phyloP scores from a whole-genome alignment of 2,329 filamentous ascomycete genomes.

The Dryadomyces quercus-mongolicae region DNA sequence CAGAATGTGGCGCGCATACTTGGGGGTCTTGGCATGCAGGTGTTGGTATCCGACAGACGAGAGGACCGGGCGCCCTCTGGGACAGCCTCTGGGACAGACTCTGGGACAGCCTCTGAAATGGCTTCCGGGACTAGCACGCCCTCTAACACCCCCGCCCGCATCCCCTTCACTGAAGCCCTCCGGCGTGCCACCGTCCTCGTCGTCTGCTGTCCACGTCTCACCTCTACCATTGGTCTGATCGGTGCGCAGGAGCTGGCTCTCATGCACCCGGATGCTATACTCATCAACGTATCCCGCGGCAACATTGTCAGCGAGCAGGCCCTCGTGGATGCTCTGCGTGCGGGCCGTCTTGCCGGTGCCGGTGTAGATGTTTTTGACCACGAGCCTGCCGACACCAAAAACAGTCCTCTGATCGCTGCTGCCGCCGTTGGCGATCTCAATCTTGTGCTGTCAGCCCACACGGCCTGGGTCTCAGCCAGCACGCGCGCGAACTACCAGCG shows the following conservation, averaged over 20 bases:
- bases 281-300: constrained; percentile 23
- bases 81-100: background rate
- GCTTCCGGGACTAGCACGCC: background rate
- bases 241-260: constrained; percentile 11
- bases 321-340: constrained; percentile 20
- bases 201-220: constrained; percentile 21
- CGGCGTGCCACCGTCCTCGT: constrained; percentile 18
- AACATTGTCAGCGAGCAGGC: constrained; percentile 22
- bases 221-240: constrained; percentile 16
- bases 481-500: constrained; percentile 12
- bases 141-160: constrained; percentile 4
- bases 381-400: constrained; percentile 18
- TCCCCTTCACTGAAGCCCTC: constrained; percentile 12
- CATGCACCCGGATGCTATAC: constrained; percentile 16
- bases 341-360: constrained; percentile 19
- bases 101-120: background rate
- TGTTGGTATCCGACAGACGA: constrained; percentile 13
- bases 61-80: background rate
- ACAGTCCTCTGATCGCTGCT: constrained; percentile 9
- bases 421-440: constrained; percentile 9
- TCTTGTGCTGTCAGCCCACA: constrained; percentile 11
- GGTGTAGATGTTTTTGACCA: constrained; percentile 23
- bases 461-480: constrained; percentile 11
- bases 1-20: constrained; percentile 17
- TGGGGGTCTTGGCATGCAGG: constrained; percentile 19